phyloP scores from a whole-genome alignment of 2,329 filamentous ascomycete species.

The Waltergamsia citrina region DNA sequence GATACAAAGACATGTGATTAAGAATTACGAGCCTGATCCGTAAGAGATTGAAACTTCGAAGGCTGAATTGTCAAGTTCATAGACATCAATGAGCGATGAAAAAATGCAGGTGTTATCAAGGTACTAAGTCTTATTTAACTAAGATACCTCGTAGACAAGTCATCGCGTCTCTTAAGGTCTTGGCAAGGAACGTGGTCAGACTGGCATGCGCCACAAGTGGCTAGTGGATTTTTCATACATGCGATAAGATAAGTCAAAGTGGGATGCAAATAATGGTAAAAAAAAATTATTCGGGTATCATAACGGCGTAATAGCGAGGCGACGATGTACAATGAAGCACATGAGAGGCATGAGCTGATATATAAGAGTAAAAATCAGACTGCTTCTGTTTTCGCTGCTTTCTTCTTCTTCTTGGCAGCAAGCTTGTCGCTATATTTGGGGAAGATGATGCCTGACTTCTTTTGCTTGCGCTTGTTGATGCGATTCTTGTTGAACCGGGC shows the following conservation, averaged over 20 bases:
- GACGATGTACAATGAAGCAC: neutral
- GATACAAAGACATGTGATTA: too few species aligned
- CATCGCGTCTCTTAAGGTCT: too few species aligned
- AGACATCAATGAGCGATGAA: too few species aligned
- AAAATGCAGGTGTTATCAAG: too few species aligned
- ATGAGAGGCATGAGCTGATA: neutral
- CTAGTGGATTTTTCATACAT: too few species aligned
- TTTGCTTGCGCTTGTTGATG: conserved; percentile 44
- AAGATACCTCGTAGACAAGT: too few species aligned
- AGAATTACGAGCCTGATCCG: too few species aligned
- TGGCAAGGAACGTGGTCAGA: too few species aligned
- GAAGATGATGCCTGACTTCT: conserved; percentile 50
- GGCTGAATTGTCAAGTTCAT: too few species aligned
- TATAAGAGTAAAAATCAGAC: neutral
- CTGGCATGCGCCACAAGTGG: too few species aligned
- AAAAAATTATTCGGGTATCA: conserved; percentile 4
- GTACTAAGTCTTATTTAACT: too few species aligned
- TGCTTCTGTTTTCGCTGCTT: conserved; percentile 1
- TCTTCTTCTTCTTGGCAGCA: conserved; percentile 29
- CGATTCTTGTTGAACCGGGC: conserved; percentile 35
- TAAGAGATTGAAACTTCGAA: too few species aligned
- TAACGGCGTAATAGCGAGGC: conserved; percentile 1
- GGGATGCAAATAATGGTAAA: neutral
- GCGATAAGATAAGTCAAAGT: conserved; percentile 4
- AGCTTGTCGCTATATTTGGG: conserved; percentile 45